Conservation (phyloP, 2,329 filamentous ascomycete genomes). For the Colletotrichum chlorophyti region DNA sequence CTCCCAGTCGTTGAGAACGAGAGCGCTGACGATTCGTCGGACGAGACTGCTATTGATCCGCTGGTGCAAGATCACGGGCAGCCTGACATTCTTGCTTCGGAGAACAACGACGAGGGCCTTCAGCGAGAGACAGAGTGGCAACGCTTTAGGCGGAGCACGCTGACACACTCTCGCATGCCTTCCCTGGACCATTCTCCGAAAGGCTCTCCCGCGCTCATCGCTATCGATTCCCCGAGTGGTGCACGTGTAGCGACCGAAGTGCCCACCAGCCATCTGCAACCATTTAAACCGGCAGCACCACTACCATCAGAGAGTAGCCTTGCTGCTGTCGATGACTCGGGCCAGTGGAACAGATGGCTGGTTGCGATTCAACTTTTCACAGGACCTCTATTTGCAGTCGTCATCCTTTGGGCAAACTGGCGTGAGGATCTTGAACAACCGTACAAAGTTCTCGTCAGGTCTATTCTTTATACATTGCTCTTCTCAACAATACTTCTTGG, state of each 20-base stretch:
- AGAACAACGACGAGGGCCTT: constrained; percentile 39
- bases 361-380: constrained; percentile 85
- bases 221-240: constrained; percentile 32
- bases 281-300: neutral
- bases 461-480: constrained; percentile 70
- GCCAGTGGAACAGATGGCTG: constrained; percentile 91
- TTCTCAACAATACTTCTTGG: constrained; percentile 71
- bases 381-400: constrained; percentile 81
- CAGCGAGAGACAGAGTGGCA: constrained; percentile 64
- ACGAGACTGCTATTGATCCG: constrained; percentile 36
- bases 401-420: constrained; percentile 77
- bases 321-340: constrained; percentile 38
- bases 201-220: constrained; percentile 39
- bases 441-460: constrained; percentile 57
- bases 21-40: constrained; percentile 56
- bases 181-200: constrained; percentile 35
- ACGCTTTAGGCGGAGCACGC: constrained; percentile 59
- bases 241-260: constrained; percentile 19
- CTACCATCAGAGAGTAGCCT: constrained; percentile 26
- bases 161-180: constrained; percentile 36
- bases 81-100: constrained; percentile 41
- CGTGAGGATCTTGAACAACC: constrained; percentile 63
- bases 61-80: constrained; percentile 33
- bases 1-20: constrained; percentile 86
- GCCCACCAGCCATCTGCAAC: constrained; percentile 10